Conservation (phyloP, 2,329 filamentous ascomycete genomes). For the Clarireedia paspali region DNA sequence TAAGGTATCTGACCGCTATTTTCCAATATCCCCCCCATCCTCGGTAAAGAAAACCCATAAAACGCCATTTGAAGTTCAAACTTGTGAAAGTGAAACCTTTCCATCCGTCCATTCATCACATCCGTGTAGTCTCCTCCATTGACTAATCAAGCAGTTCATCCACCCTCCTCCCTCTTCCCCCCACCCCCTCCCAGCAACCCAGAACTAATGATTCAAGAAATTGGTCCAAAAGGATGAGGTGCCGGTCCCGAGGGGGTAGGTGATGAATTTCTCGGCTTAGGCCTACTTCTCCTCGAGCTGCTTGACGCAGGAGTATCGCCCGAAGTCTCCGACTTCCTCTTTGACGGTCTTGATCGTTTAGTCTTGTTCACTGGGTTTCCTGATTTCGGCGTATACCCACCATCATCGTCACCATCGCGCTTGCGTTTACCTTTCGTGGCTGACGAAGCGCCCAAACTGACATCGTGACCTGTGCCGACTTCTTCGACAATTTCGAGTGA, state of each 20-base stretch:
- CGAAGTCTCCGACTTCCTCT: conserved; percentile 16
- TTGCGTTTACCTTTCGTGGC: conserved; percentile 34
- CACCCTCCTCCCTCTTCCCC: not conserved
- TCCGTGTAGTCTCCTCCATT: no score
- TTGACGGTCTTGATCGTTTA: conserved; percentile 24
- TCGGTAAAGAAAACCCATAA: no score
- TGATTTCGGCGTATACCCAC: conserved; percentile 50
- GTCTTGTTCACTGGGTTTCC: conserved; percentile 30
- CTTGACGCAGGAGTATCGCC: not conserved
- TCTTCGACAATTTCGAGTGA: conserved; percentile 31
- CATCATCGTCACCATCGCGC: conserved; percentile 43
- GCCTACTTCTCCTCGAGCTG: conserved; percentile 7
- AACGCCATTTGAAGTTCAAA: no score
- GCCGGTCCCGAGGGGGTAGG: not conserved
- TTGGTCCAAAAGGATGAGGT: conserved; percentile 7
- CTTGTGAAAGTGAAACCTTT: no score
- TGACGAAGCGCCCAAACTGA: conserved; percentile 17
- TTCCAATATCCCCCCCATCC: no score
- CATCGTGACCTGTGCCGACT: conserved; percentile 30
- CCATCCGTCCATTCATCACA: no score
- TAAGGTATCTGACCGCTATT: no score
- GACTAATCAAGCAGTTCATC: not conserved
- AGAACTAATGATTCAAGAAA: not conserved
- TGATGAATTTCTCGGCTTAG: conserved; percentile 4
- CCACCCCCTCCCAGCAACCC: not conserved